Percentiles rank a stretch among this genome's conserved stretches.
Evolutionary conservation across 1,284 basidiomycete genomes (phyloP).

Genomic region (Caloboletus firmus): DNA sequence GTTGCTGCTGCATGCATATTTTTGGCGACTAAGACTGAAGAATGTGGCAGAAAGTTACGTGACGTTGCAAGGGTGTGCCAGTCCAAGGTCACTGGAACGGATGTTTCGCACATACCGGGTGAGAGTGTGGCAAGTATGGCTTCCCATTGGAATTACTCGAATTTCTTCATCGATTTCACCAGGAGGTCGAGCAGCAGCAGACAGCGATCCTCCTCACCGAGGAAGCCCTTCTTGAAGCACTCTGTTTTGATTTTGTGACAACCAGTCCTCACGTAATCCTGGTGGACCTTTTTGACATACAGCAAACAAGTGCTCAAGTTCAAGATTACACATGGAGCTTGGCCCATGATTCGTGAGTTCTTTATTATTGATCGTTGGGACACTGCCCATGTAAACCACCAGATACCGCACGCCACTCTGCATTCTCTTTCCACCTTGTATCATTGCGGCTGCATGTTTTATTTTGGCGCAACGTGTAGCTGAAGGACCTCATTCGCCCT

Average conservation of each 20-base stretch:
- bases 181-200: constrained; percentile 79
- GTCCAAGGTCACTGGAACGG: constrained; percentile 62
- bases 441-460: constrained; percentile 73
- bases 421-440: constrained; percentile 61
- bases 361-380: background rate
- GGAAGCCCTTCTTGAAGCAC: constrained; percentile 80
- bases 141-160: constrained; percentile 3
- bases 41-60: constrained; percentile 82
- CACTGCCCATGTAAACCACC: constrained; percentile 12
- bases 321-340: constrained; percentile 80
- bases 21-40: constrained; percentile 89
- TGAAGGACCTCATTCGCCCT: constrained; percentile 69
- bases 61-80: constrained; percentile 79
- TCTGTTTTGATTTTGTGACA: constrained; percentile 90
- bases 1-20: constrained; percentile 90
- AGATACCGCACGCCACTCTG: constrained; percentile 79
- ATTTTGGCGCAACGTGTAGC: constrained; percentile 67
- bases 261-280: constrained; percentile 80
- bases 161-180: constrained; percentile 8
- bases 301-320: constrained; percentile 46
- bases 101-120: constrained; percentile 54
- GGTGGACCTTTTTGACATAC: constrained; percentile 61
- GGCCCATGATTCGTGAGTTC: constrained; percentile 78
- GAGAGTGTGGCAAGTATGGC: constrained; percentile 56
- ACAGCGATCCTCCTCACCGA: constrained; percentile 75